These are phyloP conservation scores for Amanita thiersii DNA, from an alignment of 768 basidiomycete species.

Conservation along the genomic window DNA sequence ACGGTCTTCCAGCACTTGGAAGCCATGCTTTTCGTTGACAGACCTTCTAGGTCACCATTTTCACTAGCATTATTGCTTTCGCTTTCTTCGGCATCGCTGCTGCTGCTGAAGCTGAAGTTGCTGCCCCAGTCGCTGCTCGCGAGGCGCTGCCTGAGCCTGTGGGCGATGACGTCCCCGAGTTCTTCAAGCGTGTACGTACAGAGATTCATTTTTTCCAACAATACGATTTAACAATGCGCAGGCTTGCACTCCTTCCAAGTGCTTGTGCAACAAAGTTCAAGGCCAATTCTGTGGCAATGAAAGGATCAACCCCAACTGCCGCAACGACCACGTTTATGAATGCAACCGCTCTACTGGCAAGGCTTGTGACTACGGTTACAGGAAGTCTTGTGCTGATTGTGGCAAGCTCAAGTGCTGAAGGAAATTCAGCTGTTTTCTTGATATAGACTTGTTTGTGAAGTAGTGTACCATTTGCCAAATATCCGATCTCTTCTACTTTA, in stretches of 20 bases:
- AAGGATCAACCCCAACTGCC: slow-evolving; percentile 13
- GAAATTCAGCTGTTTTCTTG: too few relatives aligned
- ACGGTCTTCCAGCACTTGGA: not conserved
- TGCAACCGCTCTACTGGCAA: slow-evolving; percentile 10
- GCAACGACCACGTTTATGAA: slow-evolving; percentile 14
- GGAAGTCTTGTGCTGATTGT: not conserved
- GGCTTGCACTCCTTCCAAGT: not conserved
- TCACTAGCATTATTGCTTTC: slow-evolving; percentile 9
- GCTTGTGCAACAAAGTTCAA: not conserved
- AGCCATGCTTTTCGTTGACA: not conserved
- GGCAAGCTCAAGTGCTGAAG: too few relatives aligned
- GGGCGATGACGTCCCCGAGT: not conserved
- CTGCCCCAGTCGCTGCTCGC: slow-evolving; percentile 5
- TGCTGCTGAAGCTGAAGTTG: slow-evolving; percentile 8
- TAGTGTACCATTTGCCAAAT: too few relatives aligned
- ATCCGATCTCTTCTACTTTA: too few relatives aligned
- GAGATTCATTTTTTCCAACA: not conserved
- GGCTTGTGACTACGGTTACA: slow-evolving; percentile 1
- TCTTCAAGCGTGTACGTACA: slow-evolving; percentile 2
- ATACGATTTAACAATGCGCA: not conserved
- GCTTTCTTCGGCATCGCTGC: slow-evolving; percentile 11
- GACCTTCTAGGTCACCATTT: slow-evolving; percentile 9
- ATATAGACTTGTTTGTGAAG: too few relatives aligned
- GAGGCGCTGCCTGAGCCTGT: slow-evolving; percentile 12
- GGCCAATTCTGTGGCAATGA: slow-evolving; percentile 14